phyloP scores from a whole-genome alignment of 306 rosid genomes.

The Casuarina glauca region DNA sequence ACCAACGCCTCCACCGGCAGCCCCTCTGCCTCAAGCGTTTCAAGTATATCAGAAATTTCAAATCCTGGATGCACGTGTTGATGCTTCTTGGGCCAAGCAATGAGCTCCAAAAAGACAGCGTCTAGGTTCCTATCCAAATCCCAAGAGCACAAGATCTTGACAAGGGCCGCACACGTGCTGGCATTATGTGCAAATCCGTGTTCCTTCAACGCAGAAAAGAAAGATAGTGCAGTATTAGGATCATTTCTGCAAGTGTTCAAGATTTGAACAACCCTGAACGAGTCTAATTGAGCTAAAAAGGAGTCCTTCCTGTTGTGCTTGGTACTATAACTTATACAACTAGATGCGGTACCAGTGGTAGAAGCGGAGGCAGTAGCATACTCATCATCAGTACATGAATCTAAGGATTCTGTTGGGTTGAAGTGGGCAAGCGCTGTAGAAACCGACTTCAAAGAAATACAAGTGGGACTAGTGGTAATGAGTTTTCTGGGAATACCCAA shows the following conservation, averaged over 20 bases:
- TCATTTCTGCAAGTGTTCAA: conserved; percentile 34
- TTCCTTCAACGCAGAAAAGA: conserved; percentile 42
- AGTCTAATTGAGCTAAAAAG: conserved; percentile 1
- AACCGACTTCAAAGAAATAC: conserved; percentile 12
- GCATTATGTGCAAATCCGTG: conserved; percentile 46
- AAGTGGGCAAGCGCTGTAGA: conserved; percentile 37
- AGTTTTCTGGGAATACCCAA: neutral
- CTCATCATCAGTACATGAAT: conserved; percentile 4
- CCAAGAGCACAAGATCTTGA: conserved; percentile 62
- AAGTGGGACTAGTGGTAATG: neutral
- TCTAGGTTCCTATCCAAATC: conserved; percentile 50
- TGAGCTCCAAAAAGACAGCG: conserved; percentile 56
- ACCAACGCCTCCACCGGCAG: conserved; percentile 28
- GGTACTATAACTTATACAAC: neutral
- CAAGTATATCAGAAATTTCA: conserved; percentile 45
- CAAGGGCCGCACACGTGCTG: conserved; percentile 49
- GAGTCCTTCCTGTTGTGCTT: neutral
- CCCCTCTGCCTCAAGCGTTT: conserved; percentile 36
- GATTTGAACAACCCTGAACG: conserved; percentile 39
- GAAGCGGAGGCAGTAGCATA: conserved; percentile 7
- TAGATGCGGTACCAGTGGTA: neutral
- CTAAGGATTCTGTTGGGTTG: conserved; percentile 6
- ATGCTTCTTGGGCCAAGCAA: conserved; percentile 29
- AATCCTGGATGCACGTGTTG: conserved; percentile 16
- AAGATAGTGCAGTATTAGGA: conserved; percentile 56